These are phyloP conservation scores for Anethum foeniculum DNA, from an alignment of 140 eudicot species.

Conservation along the genomic window DNA sequence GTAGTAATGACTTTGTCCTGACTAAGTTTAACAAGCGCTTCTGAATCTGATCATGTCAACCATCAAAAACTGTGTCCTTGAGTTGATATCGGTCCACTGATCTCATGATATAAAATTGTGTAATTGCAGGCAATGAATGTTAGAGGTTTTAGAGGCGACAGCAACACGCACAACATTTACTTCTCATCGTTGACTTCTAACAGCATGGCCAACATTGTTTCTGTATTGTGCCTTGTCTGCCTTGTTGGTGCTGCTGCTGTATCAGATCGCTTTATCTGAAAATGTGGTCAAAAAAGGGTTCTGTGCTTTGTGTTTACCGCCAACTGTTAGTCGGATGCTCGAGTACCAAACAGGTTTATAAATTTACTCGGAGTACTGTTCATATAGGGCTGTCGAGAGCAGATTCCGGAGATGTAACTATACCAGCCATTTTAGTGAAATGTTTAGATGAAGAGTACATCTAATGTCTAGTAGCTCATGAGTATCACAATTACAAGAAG, in stretches of 20 bases:
- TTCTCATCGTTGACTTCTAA: conserved; percentile 54
- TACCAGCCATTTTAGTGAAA: background rate
- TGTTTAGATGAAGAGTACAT: background rate
- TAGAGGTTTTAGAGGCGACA: conserved; percentile 85
- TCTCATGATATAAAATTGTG: background rate
- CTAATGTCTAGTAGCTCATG: background rate
- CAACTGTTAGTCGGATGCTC: background rate
- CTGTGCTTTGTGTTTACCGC: background rate
- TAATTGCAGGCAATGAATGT: conserved; percentile 78
- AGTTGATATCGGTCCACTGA: background rate
- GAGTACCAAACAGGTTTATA: background rate
- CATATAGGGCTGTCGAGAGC: background rate
- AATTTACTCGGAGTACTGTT: background rate
- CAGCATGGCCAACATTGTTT: conserved; percentile 40
- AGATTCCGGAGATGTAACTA: background rate
- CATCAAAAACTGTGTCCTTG: background rate
- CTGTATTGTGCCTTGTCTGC: conserved; percentile 54
- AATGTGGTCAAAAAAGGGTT: background rate
- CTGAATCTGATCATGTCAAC: background rate
- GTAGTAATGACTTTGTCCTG: background rate
- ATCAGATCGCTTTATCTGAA: conserved; percentile 34
- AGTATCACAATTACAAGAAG: background rate
- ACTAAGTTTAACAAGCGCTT: background rate
- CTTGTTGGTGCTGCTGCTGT: conserved; percentile 51
- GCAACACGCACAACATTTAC: conserved; percentile 58